These are phyloP conservation scores for Plasmodiophora brassicae DNA, from an alignment of 208 protist species.

Conservation along the genomic window DNA sequence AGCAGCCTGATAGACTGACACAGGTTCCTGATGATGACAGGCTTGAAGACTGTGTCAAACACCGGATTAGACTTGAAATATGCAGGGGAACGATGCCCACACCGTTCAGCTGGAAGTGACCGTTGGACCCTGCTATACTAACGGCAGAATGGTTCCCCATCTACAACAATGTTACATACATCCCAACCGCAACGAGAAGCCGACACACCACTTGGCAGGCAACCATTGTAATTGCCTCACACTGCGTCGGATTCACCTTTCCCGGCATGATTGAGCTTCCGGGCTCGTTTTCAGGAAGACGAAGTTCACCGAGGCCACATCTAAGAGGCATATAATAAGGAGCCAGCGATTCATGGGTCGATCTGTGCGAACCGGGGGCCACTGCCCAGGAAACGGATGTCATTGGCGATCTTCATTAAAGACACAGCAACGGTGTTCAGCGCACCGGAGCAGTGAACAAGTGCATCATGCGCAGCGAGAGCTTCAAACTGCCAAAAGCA, in stretches of 20 bases:
- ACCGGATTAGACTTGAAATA: not conserved
- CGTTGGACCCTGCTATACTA: slow-evolving; percentile 65
- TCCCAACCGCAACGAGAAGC: not conserved
- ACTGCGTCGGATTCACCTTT: slow-evolving; percentile 84
- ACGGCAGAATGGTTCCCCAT: slow-evolving; percentile 78
- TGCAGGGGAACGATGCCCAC: not conserved
- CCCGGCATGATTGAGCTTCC: slow-evolving; percentile 83
- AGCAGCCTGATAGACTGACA: slow-evolving; percentile 69
- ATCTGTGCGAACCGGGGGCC: slow-evolving; percentile 76
- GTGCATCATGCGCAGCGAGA: slow-evolving; percentile 68
- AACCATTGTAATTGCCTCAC: slow-evolving; percentile 82
- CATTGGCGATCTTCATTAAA: slow-evolving; percentile 83
- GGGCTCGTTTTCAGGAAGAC: slow-evolving; percentile 79
- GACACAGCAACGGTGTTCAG: slow-evolving; percentile 67
- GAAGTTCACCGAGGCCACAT: slow-evolving; percentile 48
- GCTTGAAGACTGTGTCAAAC: slow-evolving; percentile 70
- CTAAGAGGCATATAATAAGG: not conserved
- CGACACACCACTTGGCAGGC: slow-evolving; percentile 62
- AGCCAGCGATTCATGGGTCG: slow-evolving; percentile 55
- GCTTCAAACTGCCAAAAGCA: slow-evolving; percentile 61
- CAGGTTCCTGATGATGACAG: slow-evolving; percentile 72
- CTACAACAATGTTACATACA: slow-evolving; percentile 49
- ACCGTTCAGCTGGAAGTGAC: slow-evolving; percentile 80
- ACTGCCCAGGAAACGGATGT: slow-evolving; percentile 73
- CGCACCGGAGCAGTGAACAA: slow-evolving; percentile 64